A percentile compares a stretch with the other conserved stretches of the same genome.
phyloP scores from a whole-genome alignment of 768 basidiomycete genomes.

The Lactarius hengduanensis region DNA sequence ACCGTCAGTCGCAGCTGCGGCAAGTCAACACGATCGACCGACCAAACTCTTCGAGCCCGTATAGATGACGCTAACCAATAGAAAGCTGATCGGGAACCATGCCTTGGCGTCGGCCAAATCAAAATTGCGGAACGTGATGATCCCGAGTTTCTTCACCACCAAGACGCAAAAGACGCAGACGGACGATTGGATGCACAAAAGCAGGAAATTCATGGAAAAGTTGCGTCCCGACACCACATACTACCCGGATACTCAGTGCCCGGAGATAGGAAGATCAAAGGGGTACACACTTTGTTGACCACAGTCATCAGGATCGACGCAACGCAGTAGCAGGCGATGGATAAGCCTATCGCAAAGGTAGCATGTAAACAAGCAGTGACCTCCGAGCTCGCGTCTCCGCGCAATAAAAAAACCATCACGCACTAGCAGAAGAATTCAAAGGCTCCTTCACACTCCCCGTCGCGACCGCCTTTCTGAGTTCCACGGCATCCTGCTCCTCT shows the following conservation, averaged over 20 bases:
- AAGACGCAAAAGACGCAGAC: constrained; percentile 84
- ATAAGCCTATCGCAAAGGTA: constrained; percentile 52
- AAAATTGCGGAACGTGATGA: constrained; percentile 85
- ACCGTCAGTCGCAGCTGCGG: neutral
- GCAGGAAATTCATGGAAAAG: constrained; percentile 97
- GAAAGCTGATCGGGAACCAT: constrained; percentile 94
- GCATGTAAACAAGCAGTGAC: neutral
- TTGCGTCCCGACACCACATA: constrained; percentile 91
- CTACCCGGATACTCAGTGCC: constrained; percentile 39
- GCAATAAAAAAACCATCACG: constrained; percentile 16
- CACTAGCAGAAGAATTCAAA: constrained; percentile 34
- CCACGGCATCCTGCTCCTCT: constrained; percentile 47
- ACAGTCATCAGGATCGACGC: constrained; percentile 97
- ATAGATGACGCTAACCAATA: constrained; percentile 94
- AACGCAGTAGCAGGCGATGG: constrained; percentile 85
- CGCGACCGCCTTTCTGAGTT: constrained; percentile 52
- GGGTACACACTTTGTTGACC: constrained; percentile 77
- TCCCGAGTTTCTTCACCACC: constrained; percentile 65
- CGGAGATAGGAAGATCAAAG: neutral
- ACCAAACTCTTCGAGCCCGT: constrained; percentile 97
- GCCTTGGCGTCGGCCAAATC: constrained; percentile 78
- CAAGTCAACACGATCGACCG: constrained; percentile 36
- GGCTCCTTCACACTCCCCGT: constrained; percentile 39
- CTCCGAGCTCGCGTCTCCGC: neutral
- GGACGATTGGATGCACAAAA: constrained; percentile 85